These are phyloP conservation scores for Euphorbia tirucalli DNA, from an alignment of 345 rosid species.

Conservation along the genomic window DNA sequence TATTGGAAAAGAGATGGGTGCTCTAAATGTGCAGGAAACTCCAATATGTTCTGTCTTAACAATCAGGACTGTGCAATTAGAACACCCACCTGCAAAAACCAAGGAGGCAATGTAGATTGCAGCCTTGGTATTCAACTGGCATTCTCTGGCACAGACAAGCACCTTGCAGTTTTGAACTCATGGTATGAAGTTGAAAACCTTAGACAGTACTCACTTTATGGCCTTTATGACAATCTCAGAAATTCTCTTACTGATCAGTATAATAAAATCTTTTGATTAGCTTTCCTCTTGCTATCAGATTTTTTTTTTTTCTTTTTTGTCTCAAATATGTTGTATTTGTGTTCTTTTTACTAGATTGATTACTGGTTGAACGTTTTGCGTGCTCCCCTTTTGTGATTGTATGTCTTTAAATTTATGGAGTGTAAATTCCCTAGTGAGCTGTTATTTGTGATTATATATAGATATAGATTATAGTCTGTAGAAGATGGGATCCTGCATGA, in stretches of 20 bases:
- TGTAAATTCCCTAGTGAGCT: slow-evolving; percentile 5
- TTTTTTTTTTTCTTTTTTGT: slow-evolving; percentile 6
- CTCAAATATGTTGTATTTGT: slow-evolving; percentile 8
- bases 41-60: slow-evolving; percentile 74
- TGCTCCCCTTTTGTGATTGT: background rate
- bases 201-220: slow-evolving; percentile 86
- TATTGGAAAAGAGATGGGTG: slow-evolving; percentile 98
- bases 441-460: background rate
- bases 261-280: slow-evolving; percentile 50
- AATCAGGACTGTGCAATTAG: slow-evolving; percentile 79
- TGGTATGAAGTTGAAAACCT: slow-evolving; percentile 97
- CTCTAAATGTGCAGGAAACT: slow-evolving; percentile 59
- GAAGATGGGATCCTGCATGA: background rate
- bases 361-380: background rate
- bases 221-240: slow-evolving; percentile 75
- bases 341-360: background rate
- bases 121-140: slow-evolving; percentile 94
- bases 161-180: slow-evolving; percentile 70
- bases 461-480: background rate
- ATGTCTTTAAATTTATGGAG: slow-evolving; percentile 9
- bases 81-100: slow-evolving; percentile 58
- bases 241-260: slow-evolving; percentile 71
- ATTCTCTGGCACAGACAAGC: slow-evolving; percentile 97
- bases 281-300: slow-evolving; percentile 1
- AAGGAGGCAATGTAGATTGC: slow-evolving; percentile 78